These are phyloP conservation scores for Neurospora sp. DNA, from an alignment of 495 filamentous ascomycete genomes.

Conservation along the genomic window DNA sequence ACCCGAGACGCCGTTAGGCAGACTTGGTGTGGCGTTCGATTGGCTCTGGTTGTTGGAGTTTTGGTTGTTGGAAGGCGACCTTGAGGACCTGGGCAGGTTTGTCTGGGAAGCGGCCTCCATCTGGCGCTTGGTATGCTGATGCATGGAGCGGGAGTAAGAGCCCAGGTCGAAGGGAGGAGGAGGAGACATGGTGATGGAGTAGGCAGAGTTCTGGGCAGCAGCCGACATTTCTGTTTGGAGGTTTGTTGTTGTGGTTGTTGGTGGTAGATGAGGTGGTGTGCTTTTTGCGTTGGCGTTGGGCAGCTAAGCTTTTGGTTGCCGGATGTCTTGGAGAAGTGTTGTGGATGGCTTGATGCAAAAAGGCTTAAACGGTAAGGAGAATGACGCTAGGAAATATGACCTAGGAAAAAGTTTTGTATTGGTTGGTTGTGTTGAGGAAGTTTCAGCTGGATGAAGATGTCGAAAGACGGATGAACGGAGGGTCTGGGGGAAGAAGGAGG, in stretches of 20 bases:
- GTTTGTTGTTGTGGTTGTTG: slow-evolving; percentile 1
- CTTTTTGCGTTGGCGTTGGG: background rate
- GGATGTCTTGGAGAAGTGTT: background rate
- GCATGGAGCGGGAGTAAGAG: slow-evolving; percentile 38
- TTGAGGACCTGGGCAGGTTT: background rate
- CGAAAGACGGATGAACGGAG: slow-evolving; percentile 6
- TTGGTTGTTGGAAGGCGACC: background rate
- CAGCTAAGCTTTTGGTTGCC: background rate
- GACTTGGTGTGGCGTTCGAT: slow-evolving; percentile 10
- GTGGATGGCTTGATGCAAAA: background rate
- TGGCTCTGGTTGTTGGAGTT: slow-evolving; percentile 7
- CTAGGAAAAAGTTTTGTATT: background rate
- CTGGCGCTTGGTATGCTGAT: slow-evolving; percentile 41
- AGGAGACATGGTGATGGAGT: slow-evolving; percentile 24
- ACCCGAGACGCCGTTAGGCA: slow-evolving; percentile 26
- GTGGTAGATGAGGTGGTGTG: background rate
- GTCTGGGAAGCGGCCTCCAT: slow-evolving; percentile 35
- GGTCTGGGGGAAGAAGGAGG: slow-evolving; percentile 1
- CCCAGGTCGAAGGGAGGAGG: slow-evolving; percentile 34
- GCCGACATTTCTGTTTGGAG: slow-evolving; percentile 26
- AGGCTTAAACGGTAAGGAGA: background rate
- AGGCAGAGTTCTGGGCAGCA: slow-evolving; percentile 13
- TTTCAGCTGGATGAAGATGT: background rate
- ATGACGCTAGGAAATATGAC: background rate
- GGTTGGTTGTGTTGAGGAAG: background rate